Base-by-base conservation (phyloP, 345 rosid species). In the Citrus sinensis region DNA sequence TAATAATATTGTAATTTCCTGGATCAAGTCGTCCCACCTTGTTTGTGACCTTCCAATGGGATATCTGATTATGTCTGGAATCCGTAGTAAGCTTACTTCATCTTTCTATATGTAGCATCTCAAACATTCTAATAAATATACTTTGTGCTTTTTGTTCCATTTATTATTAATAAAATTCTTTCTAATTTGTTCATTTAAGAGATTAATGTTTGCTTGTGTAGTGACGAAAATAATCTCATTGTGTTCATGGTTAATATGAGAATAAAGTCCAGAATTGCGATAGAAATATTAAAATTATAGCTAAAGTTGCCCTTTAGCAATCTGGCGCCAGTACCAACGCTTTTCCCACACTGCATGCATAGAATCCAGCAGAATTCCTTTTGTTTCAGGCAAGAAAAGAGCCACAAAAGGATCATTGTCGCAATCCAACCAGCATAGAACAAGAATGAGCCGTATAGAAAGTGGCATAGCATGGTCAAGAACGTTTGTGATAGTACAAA, bases 281-380 rank as follows among this genome's bases (percentile, higher is more conserved):
- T 42, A 9, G 67, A 14, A 30, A 63, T 29, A 30, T 5, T 63
- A 63, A 63, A 30, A 30, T 63, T 63, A 16, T 51, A 16, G 67
- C 39, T 63, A 42, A 22, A 61, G 24, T 59, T 76, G 60, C 9
- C 25, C 73, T 25, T 73, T 29, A 66, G 87, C 85, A 72, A 83
- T 88, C 2, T 87, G 82, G n/a, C 84, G 81, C 93, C 93, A 92
- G 58, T 51, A 90, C 93, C 93, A 92, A 34, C 90, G 96, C 70
- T 55, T 71, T 80, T 89, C 86, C 92, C 93, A 92, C 56, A 90
- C 87, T 3, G 27, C 69, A 71, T 86, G 25, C 93, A 92, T 86
- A 2, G 86, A 83, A 76, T 92, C 93, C 49, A 90, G 70, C 3
- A 87, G 93, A 63, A 89, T 69, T 64, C 91, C 96, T 75, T 87